Base-by-base conservation (phyloP, 495 filamentous ascomycete species). In the Recurvomyces mirabilis region DNA sequence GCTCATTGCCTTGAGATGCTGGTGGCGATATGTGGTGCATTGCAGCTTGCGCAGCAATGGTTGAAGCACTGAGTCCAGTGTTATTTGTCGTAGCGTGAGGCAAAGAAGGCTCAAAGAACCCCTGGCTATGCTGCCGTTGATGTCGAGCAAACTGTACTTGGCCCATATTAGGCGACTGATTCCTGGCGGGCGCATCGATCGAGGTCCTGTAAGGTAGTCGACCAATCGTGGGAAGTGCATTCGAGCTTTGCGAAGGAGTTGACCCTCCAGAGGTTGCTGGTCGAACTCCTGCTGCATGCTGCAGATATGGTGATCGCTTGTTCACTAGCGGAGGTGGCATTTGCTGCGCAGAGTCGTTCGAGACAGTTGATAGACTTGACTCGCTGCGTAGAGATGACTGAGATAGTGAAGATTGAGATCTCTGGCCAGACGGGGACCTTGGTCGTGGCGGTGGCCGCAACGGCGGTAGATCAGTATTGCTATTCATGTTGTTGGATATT, bases 41-140 rank as follows among this genome's bases (percentile, higher is more conserved):
- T 19, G 87, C 87, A 15, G 88, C 77, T 65, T 95, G 88, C 19
- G 87, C 88, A 15, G 88, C 88, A 53, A 93, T 93, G 57, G 85
- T 77, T 47, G 84, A 89, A 6, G 87, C 84, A 3, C 79, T 77
- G 33, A 84, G 65, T 35, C 69, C 69, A 40, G 62, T 41, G 58
- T 60, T 52, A 57, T 63, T 57, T 14, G 55, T 54, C 62, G 68
- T 72, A 55, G 74, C 75, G 58, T 84, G 84, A 1, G 86, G 84
- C 24, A 94, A 65, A 22, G 78, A 79, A 4, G 88, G 83, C 61
- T 95, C 87, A 55, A 94, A 95, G 65, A 86, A 79, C 43, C 88
- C 88, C 53, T 88, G 84, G 17, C 80, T 88, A 53, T 87, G 79
- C 57, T 81, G 75, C 47, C 77, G 65, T 19, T 60, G 56, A 17